Evolutionary conservation across 2,329 filamentous ascomycete species (phyloP), one percentile per base, ranked within the genome.

Genomic region (Xylariaceae sp.): DNA sequence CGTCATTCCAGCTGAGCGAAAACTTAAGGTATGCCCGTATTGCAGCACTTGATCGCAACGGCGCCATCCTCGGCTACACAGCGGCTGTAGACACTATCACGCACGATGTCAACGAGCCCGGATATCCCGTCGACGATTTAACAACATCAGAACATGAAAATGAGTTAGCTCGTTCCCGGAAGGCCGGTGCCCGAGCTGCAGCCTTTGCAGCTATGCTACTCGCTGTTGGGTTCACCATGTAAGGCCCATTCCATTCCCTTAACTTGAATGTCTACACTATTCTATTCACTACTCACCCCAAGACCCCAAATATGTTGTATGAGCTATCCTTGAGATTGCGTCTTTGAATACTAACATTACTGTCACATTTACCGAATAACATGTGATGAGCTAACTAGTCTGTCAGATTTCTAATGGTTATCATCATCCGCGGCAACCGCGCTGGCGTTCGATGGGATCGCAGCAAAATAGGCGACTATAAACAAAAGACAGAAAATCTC

Each of bases 41-140:
- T 20, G 51, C 51, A 2, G 55, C 55, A 3, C 43, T 55, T 8
- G 43, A 52, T 36, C 16, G 21, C 21, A 32, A 48, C 16, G 55
- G 51, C 15, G 20, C 21, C 2, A 55, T 55, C 23, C 35, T 58
- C 8, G 51, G 55, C 18, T 49, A 24, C 36, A 58, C 55, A 15
- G 23, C 23, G 15, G 51, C 37, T 6, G 45, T 58, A 5, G 15
- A 58, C 35, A 48, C 37, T 2, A 5, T 27, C 30, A 42, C 23
- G n/a, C 32, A 46, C 15, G 24, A 30, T 2, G 13, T 29, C 9
- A 11, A 29, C 15, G 41, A 49, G 13, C 43, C 47, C 9, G 44
- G 42, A 5, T 58, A 55, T 23, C 33, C 50, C 4, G 2, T 48
- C 11, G 42, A 50, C 24, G 40, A 53, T 13, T 9, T 57, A 4